Evolutionary conservation across 1,139 yeast species (phyloP).

Genomic region (Meyerozyma smithsonii): DNA sequence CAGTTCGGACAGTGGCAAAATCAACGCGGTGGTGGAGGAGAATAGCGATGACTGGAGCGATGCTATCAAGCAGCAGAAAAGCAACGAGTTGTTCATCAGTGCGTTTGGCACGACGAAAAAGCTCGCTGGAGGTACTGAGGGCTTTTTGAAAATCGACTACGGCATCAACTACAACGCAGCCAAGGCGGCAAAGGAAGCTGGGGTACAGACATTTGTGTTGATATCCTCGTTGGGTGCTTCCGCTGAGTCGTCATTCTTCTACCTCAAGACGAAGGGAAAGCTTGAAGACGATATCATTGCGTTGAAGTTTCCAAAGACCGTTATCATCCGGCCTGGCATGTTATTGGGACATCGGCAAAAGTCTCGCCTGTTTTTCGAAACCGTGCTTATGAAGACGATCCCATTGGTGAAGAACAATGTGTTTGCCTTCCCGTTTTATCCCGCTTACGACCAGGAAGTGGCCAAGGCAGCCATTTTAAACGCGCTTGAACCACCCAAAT

Average conservation of each 20-base stretch:
- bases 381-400: not conserved
- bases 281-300: conserved; percentile 56
- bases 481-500: not conserved
- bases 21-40: conserved; percentile 28
- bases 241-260: conserved; percentile 48
- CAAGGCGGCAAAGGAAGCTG: conserved; percentile 62
- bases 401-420: not conserved
- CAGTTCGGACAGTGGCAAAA: conserved; percentile 16
- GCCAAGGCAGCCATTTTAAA: not conserved
- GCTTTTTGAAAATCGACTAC: conserved; percentile 64
- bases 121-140: conserved; percentile 58
- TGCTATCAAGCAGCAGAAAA: conserved; percentile 15
- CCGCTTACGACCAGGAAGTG: conserved; percentile 1
- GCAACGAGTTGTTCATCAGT: conserved; percentile 40
- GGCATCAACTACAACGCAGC: conserved; percentile 65
- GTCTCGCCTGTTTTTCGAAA: conserved; percentile 24
- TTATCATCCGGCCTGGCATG: conserved; percentile 68
- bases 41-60: conserved; percentile 41
- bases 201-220: conserved; percentile 59
- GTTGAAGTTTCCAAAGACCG: conserved; percentile 58
- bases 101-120: conserved; percentile 75
- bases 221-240: conserved; percentile 61
- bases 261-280: conserved; percentile 58
- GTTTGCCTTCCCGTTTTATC: not conserved
- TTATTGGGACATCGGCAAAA: conserved; percentile 57